Evolutionary conservation across 177 flowering plant species (phyloP).

Genomic region (Tripterygium wilfordii): DNA sequence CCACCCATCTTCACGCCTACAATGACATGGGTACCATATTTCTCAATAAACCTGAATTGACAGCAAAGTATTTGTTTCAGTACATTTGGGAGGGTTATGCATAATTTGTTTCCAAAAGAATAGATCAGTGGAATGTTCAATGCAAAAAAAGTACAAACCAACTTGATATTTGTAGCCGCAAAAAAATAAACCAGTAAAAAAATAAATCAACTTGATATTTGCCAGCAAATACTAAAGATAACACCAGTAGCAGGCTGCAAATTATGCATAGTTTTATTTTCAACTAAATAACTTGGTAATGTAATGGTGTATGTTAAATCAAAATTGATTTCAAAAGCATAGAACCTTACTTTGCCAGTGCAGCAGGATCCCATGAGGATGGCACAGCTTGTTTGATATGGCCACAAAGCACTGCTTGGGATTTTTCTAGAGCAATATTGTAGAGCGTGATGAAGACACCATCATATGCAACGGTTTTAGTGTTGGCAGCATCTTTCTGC

Average conservation of each 20-base stretch:
- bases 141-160: no score
- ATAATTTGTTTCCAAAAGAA: background rate
- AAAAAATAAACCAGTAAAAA: no score
- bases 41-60: slow-evolving; percentile 64
- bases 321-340: background rate
- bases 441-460: slow-evolving; percentile 72
- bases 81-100: no score
- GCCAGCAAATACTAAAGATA: no score
- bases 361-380: slow-evolving; percentile 84
- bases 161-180: no score
- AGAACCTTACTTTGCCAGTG: slow-evolving; percentile 60
- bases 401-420: slow-evolving; percentile 57
- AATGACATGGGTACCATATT: slow-evolving; percentile 78
- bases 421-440: slow-evolving; percentile 60
- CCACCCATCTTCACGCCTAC: slow-evolving; percentile 91
- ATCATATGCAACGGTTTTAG: slow-evolving; percentile 79
- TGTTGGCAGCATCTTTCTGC: slow-evolving; percentile 87
- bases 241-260: no score
- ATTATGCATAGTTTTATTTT: no score
- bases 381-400: slow-evolving; percentile 81
- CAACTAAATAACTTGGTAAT: background rate
- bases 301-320: background rate
- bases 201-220: no score
- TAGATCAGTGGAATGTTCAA: background rate
- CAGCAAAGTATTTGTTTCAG: background rate